Base-by-base conservation (phyloP, 257 asterid species). In the Solanum okadae region DNA sequence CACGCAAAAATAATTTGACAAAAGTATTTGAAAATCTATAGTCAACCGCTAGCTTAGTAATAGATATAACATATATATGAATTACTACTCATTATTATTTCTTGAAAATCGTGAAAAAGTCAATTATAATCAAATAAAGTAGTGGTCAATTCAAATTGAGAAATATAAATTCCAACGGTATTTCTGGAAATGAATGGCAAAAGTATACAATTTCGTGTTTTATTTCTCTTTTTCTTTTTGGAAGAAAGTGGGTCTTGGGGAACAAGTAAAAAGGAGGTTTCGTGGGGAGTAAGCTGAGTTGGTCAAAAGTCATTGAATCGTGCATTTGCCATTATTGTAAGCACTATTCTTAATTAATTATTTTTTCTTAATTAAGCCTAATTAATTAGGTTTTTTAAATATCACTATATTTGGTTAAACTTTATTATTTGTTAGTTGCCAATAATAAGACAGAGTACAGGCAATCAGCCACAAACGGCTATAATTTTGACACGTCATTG, bases 91-190 rank as follows among this genome's bases (percentile, higher is more conserved):
- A 42, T 44, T 44, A 11, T 44, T 44, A 44, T 44, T 44, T 8
- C 8, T 15, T 15, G 0, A 5, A 13, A 49, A 49, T 0, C 8
- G 8, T 15, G 1, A 0, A 15, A 5, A 49, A 2, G 16, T 15
- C 7, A 14, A 49, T 49, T 0, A 46, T 46, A 4, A 14, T 13
- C 56, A 14, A 5, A 46, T 46, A 46, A 46, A 46, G 56, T 5
- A 46, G 20, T 46, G 63, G 68, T 59, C 27, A 8, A 59, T 8
- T 59, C 63, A 42, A 78, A 78, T 78, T 5, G 3, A 14, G 2
- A 14, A 42, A 44, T 27, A 15, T 8, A 79, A 14, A 78, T 9
- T n/a, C 63, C 35, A 42, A 44, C 65, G 85, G 38, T n/a, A 15
- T 25, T 79, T 79, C 5, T 79, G 65, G 85, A 25, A 78, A 12